Evolutionary conservation across 2,329 filamentous ascomycete genomes (phyloP), one percentile per base, ranked within the genome.

Genomic region (Colletotrichum sp.): DNA sequence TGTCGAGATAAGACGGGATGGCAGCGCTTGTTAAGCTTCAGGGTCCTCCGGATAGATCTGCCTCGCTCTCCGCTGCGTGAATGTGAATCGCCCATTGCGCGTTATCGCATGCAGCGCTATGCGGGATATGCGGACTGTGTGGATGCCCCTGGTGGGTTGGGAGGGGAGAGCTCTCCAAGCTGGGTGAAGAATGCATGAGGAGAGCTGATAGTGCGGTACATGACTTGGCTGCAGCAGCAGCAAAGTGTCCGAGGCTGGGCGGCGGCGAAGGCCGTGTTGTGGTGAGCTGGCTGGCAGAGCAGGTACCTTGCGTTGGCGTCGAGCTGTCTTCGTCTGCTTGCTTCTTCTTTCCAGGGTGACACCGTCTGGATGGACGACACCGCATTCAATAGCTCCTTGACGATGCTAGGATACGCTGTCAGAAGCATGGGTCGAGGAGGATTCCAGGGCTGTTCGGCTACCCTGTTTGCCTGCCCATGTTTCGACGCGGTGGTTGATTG

Each of bases 1-100:
- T 73, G 70, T 73, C 74, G 65, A 76, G 70, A 76, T 68, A 76
- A 76, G 74, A 76, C 70, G 74, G 74, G 74, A 76, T 76, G 74
- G 74, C 74, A 76, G 74, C 74, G 64, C 74, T 60, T 73, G 70
- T 60, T 48, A 69, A 73, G 71, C 74, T 74, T 73, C 74, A 76
- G 74, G 74, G 74, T 76, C 74, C 74, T 74, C 70, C 64, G 57
- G 70, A 69, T 60, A 69, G 74, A 75, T 75, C 70, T 75, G 34
- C 57, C 64, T 64, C 59, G 70, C 70, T 43, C 74, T 75, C 70
- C 70, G 57, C 70, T 73, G 64, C 57, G 72, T 67, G 69, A 72
- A 68, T 68, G 72, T 64, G 69, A 72, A 73, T 68, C 55, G 55
- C 43, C 70, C 59, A 65, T 65, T 74, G 64, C 64, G 74, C 70